A percentile compares a stretch with the other conserved stretches of the same genome.
phyloP scores from a whole-genome alignment of 768 basidiomycete species.

The Dacryopinax spathularia region DNA sequence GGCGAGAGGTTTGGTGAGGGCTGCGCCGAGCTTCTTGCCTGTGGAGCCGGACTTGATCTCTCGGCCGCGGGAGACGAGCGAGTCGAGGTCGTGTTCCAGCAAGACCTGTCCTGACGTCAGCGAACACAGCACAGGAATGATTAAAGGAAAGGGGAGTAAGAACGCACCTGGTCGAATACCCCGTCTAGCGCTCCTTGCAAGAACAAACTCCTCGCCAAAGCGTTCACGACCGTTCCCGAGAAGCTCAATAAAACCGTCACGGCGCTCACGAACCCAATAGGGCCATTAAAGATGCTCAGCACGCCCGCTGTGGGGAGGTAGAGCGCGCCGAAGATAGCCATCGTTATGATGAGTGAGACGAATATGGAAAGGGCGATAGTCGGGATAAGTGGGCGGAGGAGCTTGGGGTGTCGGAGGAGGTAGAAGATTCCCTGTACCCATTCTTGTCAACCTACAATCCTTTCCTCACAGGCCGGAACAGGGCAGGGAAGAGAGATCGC shows the following conservation, averaged over 20 bases:
- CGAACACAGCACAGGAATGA: constrained; percentile 11
- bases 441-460: constrained; percentile 1
- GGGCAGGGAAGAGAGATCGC: constrained; percentile 7
- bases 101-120: constrained; percentile 25
- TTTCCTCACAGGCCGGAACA: background rate
- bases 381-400: constrained; percentile 19
- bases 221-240: constrained; percentile 29
- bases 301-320: constrained; percentile 56
- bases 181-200: constrained; percentile 31
- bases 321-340: constrained; percentile 16
- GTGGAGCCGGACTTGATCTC: constrained; percentile 21
- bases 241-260: constrained; percentile 34
- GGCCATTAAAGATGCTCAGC: constrained; percentile 47
- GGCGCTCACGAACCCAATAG: constrained; percentile 45
- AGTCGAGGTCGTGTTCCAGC: constrained; percentile 28
- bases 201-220: constrained; percentile 35
- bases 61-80: constrained; percentile 29
- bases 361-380: constrained; percentile 19
- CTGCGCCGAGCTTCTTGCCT: constrained; percentile 35
- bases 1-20: constrained; percentile 36
- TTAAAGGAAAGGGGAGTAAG: background rate
- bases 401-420: constrained; percentile 14
- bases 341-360: constrained; percentile 12
- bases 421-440: constrained; percentile 20
- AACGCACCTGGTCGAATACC: constrained; percentile 35